Base-by-base conservation (phyloP, 371 early-diverging fungal species). In the Cokeromyces recurvatus region DNA sequence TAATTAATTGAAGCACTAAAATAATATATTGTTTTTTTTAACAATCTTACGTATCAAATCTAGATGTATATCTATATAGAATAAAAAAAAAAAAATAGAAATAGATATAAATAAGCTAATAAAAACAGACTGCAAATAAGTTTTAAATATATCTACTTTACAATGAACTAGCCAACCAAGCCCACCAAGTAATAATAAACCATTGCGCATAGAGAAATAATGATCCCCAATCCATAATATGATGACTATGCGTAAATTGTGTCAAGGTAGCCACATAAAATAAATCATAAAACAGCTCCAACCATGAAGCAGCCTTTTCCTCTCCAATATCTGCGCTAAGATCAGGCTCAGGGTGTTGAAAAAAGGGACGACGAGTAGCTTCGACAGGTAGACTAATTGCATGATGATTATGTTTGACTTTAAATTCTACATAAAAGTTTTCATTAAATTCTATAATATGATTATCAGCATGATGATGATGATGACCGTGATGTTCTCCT, bases 151-250 rank as follows among this genome's bases (percentile, higher is more conserved):
- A 29, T 29, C 5, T 29, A 29, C 29, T 59, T 64, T 66, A 68
- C 72, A 76, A 53, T 23, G 69, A 72, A 44, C 70, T 67, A 3
- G 72, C 63, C 34, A 64, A 66, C 77, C 77, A 77, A 19, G 75
- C 65, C 78, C 81, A 80, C 81, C 78, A 80, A 43, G 76, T 72
- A 32, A 80, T 74, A 16, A 78, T 48, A 43, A 80, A 80, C 81
- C 81, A 78, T 20, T 67, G 63, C 3, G 78, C 55, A 52, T 80
- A 80, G 17, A 69, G 53, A 5, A 62, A 70, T n/a, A 80, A 52
- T 0, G 81, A 72, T 0, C 47, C 59, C 78, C 71, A 64, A 39
- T 77, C 73, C n/a, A 70, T 74, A 32, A 81, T 81, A 32, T 72
- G 73, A 48, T 78, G 78, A 17, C 58, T 66, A 35, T 81, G 81